Conservation (phyloP, 2,329 filamentous ascomycete genomes). For the Aspergillus terreus region DNA sequence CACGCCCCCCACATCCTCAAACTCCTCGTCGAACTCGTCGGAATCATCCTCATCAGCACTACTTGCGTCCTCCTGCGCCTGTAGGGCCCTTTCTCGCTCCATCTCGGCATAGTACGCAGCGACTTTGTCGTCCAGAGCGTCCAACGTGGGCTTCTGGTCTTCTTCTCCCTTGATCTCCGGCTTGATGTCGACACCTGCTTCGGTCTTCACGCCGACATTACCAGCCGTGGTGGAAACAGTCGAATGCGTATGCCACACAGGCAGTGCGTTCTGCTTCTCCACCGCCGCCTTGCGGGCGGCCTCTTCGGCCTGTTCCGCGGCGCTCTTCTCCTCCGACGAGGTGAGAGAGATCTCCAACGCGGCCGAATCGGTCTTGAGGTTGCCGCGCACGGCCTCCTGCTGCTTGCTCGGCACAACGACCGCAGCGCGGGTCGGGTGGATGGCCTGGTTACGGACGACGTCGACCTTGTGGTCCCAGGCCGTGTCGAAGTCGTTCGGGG, state of each 20-base stretch:
- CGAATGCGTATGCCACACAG: constrained; percentile 52
- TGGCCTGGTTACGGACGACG: constrained; percentile 41
- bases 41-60: constrained; percentile 36
- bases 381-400: constrained; percentile 39
- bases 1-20: constrained; percentile 43
- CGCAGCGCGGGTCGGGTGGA: constrained; percentile 38
- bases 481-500: constrained; percentile 47
- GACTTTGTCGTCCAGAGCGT: constrained; percentile 45
- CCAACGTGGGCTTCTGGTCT: constrained; percentile 39
- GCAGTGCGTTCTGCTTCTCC: constrained; percentile 50
- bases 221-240: constrained; percentile 38
- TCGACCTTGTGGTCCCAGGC: constrained; percentile 48
- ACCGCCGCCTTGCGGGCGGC: constrained; percentile 45
- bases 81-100: constrained; percentile 40
- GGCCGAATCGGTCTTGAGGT: constrained; percentile 41
- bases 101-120: constrained; percentile 47
- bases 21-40: constrained; percentile 37
- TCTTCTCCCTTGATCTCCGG: constrained; percentile 40
- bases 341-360: constrained; percentile 49
- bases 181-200: constrained; percentile 32
- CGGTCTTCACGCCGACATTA: constrained; percentile 26
- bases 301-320: constrained; percentile 47
- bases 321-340: constrained; percentile 46
- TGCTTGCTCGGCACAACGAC: constrained; percentile 38
- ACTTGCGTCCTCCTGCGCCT: constrained; percentile 39